Percentiles rank a stretch among this genome's conserved stretches.
Evolutionary conservation across 2,329 filamentous ascomycete genomes (phyloP).

Genomic region (Annulohypoxylon truncatum): DNA sequence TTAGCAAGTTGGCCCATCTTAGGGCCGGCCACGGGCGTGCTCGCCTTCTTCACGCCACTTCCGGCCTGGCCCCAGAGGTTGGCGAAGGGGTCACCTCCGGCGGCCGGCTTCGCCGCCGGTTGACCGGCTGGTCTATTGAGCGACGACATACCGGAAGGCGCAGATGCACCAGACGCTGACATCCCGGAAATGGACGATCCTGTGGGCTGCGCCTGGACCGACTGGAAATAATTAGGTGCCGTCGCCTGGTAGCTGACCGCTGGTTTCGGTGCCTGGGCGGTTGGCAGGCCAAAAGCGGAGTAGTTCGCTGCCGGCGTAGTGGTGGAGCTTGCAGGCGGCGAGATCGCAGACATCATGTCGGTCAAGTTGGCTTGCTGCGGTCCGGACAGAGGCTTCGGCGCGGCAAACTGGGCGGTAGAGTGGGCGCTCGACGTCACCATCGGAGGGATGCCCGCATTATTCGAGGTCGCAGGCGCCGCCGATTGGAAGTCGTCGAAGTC

Average conservation of each 20-base stretch:
- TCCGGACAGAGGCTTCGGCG: conserved; percentile 86
- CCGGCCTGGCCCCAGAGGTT: conserved; percentile 84
- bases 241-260: conserved; percentile 76
- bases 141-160: conserved; percentile 54
- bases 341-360: conserved; percentile 85
- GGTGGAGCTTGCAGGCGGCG: conserved; percentile 72
- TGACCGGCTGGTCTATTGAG: conserved; percentile 61
- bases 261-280: conserved; percentile 61
- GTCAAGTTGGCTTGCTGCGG: conserved; percentile 83
- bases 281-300: conserved; percentile 69
- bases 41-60: conserved; percentile 78
- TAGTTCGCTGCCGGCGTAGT: conserved; percentile 70
- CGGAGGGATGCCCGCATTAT: conserved; percentile 57
- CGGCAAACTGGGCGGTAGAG: conserved; percentile 75
- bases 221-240: conserved; percentile 95
- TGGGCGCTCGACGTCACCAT: conserved; percentile 64
- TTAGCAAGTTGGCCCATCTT: conserved; percentile 96
- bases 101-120: conserved; percentile 62
- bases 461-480: conserved; percentile 70
- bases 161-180: conserved; percentile 39
- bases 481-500: conserved; percentile 99
- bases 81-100: conserved; percentile 87
- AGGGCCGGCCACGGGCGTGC: conserved; percentile 72
- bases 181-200: conserved; percentile 47
- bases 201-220: conserved; percentile 65